These are phyloP conservation scores for Angomonas ambiguus DNA, from an alignment of 208 protist species.

Conservation along the genomic window DNA sequence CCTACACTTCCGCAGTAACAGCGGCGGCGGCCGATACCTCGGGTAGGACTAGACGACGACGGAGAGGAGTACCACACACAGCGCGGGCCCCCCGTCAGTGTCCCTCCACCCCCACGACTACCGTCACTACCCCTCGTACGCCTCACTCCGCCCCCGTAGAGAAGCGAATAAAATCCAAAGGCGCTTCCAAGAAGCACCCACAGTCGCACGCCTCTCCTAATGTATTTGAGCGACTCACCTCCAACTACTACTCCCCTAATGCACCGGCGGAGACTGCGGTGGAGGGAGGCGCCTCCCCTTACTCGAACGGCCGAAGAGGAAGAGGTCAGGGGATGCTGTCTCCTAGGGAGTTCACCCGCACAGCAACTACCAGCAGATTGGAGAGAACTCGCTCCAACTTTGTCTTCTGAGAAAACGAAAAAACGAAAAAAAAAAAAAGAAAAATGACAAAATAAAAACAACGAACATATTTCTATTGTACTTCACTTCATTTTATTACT, in stretches of 20 bases:
- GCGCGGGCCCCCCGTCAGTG: neutral
- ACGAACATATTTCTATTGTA: neutral
- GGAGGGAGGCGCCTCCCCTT: neutral
- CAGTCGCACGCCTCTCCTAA: too few species aligned
- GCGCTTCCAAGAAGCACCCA: too few species aligned
- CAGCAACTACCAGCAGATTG: neutral
- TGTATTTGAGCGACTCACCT: conserved; percentile 43
- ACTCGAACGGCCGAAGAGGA: neutral
- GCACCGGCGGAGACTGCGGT: conserved; percentile 11
- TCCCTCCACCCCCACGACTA: too few species aligned
- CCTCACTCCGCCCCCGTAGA: neutral
- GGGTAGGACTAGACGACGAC: too few species aligned
- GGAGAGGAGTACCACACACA: conserved; percentile 1
- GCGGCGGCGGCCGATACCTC: too few species aligned
- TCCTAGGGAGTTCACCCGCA: too few species aligned
- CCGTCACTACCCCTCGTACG: neutral
- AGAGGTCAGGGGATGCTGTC: neutral
- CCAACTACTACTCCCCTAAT: conserved; percentile 29
- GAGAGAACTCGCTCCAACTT: neutral
- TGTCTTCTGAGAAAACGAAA: neutral
- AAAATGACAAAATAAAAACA: neutral
- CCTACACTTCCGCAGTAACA: too few species aligned
- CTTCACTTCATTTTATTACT: conserved; percentile 12
- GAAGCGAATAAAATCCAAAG: too few species aligned
- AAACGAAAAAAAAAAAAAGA: too few species aligned